These are phyloP conservation scores for Carallia brachiata DNA, from an alignment of 345 rosid species.

Conservation along the genomic window DNA sequence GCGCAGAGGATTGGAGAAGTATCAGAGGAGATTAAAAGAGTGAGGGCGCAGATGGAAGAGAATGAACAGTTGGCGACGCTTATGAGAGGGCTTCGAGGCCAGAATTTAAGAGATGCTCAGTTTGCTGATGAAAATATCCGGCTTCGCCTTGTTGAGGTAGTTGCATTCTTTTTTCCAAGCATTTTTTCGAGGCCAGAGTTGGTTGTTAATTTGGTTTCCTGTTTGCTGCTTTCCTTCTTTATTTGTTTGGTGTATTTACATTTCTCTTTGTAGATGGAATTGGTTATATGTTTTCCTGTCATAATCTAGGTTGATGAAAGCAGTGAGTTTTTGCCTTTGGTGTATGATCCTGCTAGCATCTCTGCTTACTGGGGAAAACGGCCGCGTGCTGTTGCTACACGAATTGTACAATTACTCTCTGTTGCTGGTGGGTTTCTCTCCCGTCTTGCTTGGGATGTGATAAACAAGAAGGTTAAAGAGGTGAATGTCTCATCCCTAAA, in stretches of 20 bases:
- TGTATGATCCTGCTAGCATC: conserved; percentile 84
- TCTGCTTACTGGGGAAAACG: conserved; percentile 95
- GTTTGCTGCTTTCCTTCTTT: background rate
- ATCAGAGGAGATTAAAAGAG: conserved; percentile 83
- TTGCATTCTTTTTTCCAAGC: background rate
- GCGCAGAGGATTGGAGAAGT: conserved; percentile 77
- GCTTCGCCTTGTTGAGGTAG: conserved; percentile 89
- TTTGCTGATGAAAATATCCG: conserved; percentile 73
- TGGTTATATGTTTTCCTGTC: conserved; percentile 13
- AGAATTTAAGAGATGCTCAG: conserved; percentile 70
- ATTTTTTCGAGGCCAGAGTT: background rate
- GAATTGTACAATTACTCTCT: conserved; percentile 73
- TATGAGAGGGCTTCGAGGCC: conserved; percentile 94
- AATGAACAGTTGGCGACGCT: conserved; percentile 74
- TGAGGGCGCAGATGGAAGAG: conserved; percentile 94
- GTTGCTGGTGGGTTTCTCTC: conserved; percentile 98
- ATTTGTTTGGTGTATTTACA: background rate
- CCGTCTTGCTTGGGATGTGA: conserved; percentile 59
- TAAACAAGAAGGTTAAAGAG: conserved; percentile 86
- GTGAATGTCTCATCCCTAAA: conserved; percentile 31
- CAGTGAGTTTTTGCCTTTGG: conserved; percentile 88
- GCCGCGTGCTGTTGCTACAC: conserved; percentile 84
- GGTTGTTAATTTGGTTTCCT: background rate
- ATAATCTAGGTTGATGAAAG: conserved; percentile 69
- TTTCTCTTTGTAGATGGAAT: background rate